Evolutionary conservation across 2,329 filamentous ascomycete species (phyloP).

Genomic region (Diplocarpon mali): DNA sequence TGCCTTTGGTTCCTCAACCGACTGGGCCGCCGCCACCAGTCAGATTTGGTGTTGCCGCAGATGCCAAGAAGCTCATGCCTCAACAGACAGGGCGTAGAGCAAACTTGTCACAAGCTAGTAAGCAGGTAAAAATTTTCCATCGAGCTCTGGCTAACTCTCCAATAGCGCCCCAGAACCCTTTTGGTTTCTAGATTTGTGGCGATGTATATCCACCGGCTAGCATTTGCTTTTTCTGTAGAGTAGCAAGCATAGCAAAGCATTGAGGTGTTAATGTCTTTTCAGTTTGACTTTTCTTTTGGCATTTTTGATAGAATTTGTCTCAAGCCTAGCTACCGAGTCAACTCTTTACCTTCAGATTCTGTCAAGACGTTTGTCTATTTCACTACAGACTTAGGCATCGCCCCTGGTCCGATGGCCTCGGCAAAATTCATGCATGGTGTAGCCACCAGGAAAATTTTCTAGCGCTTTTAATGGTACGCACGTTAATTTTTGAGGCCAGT

Average conservation of each 20-base stretch:
- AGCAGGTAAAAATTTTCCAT: constrained; percentile 36
- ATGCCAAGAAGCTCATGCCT: constrained; percentile 65
- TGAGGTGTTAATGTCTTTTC: constrained; percentile 18
- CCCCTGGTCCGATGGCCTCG: no score
- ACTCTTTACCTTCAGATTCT: no score
- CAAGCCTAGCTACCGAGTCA: no score
- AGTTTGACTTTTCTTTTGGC: not conserved
- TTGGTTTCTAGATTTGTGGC: constrained; percentile 44
- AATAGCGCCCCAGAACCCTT: constrained; percentile 57
- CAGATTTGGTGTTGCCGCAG: constrained; percentile 68
- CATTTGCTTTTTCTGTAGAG: constrained; percentile 21
- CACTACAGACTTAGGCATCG: no score
- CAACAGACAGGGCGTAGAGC: constrained; percentile 85
- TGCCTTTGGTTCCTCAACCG: constrained; percentile 63
- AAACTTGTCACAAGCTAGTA: constrained; percentile 91
- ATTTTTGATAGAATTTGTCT: no score
- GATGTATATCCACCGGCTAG: constrained; percentile 19
- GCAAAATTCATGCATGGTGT: no score
- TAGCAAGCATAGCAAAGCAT: constrained; percentile 22
- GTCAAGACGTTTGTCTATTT: no score
- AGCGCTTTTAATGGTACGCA: no score
- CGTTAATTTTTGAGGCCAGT: no score
- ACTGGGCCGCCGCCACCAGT: constrained; percentile 81
- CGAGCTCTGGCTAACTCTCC: constrained; percentile 11
- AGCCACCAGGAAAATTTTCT: no score